Base-by-base conservation (phyloP, 768 basidiomycete genomes). In the Termitomyces sp. region DNA sequence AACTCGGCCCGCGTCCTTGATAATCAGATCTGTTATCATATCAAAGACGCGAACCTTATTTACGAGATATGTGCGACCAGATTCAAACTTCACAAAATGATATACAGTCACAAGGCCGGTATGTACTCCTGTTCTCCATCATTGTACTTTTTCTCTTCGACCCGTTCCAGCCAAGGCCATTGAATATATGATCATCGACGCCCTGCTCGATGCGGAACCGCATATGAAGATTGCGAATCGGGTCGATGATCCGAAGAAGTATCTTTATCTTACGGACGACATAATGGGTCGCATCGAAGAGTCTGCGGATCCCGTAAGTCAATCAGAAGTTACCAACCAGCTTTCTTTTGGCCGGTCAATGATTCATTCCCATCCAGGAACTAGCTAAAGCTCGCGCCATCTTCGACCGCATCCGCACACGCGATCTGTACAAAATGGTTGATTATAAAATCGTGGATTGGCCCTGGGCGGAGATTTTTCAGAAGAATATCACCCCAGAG, bases 181-280 rank as follows among this genome's bases (percentile, higher is more conserved):
- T 49, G 91, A 91, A 66, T 81, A 85, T 62, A 93, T 93, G 91
- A 73, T 93, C n/a, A 76, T 90, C 14, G 90, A 93, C 60, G 88
- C 79, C 0, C 75, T 93, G 4, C 69, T 85, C 0, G 70, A 71
- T 0, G 91, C 91, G 0, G 87, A 93, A 37, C 78, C 82, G 0
- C 54, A 77, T 55, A 66, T 92, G 65, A 74, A 82, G 43, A 78
- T 93, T 46, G 82, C 87, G 0, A 66, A 75, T 1, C 70, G 72
- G 5, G 76, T 91, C 15, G 66, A 76, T 26, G 66, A 88, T 17
- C 84, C 89, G 0, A 71, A 79, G 52, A 72, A 75, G 52, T 92
- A 80, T 54, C 61, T 91, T 2, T 72, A 77, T 55, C 73, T 93
- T 2, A 90, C 86, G 0, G 91, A 93, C 58, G 69, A 81, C 56